phyloP scores from a whole-genome alignment of 768 basidiomycete species.

The Dioszegia hungarica region DNA sequence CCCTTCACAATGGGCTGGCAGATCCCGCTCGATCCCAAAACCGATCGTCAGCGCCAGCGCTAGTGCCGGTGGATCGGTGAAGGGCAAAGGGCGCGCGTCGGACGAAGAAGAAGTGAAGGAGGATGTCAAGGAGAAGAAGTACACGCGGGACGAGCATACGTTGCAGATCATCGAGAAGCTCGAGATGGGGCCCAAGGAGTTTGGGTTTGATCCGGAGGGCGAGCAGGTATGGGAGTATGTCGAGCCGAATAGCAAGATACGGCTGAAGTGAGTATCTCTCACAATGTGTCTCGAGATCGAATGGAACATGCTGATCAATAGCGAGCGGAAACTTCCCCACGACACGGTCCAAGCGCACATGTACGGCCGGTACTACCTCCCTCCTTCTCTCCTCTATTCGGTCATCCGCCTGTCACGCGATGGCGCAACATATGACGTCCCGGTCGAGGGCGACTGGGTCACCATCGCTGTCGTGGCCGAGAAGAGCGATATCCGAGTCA shows the following conservation, averaged over 20 bases:
- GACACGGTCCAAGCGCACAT: constrained; percentile 76
- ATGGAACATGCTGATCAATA: constrained; percentile 48
- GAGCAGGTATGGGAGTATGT: constrained; percentile 72
- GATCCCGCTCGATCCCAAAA: background rate
- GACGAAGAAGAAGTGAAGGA: constrained; percentile 8
- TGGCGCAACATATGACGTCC: constrained; percentile 82
- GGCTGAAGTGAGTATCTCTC: constrained; percentile 60
- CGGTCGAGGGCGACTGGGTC: constrained; percentile 87
- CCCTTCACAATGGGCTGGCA: background rate
- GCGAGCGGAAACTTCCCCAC: constrained; percentile 68
- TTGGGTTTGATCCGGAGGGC: constrained; percentile 60
- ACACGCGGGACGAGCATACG: constrained; percentile 28
- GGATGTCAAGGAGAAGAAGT: no score
- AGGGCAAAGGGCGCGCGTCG: background rate
- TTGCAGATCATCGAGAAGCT: constrained; percentile 68
- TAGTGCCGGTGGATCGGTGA: background rate
- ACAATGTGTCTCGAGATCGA: background rate
- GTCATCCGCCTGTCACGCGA: constrained; percentile 69
- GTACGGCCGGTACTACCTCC: constrained; percentile 75
- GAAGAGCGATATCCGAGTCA: constrained; percentile 71
- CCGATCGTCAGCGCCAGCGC: no score
- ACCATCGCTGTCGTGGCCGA: constrained; percentile 95
- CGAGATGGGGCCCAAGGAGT: constrained; percentile 69
- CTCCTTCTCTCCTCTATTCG: constrained; percentile 84
- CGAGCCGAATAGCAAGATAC: constrained; percentile 88